A percentile compares a stretch with the other conserved stretches of the same genome.
These are phyloP conservation scores for Ogataea minuta DNA, from an alignment of 805 yeast genomes.

Conservation along the genomic window DNA sequence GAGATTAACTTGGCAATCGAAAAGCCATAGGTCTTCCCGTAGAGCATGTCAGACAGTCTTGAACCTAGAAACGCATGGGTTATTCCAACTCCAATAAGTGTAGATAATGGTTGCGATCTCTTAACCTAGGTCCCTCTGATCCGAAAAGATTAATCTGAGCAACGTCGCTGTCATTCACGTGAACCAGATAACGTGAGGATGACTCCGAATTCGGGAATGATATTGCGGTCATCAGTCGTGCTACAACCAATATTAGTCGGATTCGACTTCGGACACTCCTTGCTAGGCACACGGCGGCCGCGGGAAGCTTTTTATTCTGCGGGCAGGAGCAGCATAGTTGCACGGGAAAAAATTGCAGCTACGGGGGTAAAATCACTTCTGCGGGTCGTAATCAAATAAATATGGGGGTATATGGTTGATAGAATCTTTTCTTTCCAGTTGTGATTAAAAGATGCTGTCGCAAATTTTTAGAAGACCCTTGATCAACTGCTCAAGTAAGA, in stretches of 20 bases:
- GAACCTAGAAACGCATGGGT: no score
- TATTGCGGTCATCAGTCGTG: constrained; percentile 2
- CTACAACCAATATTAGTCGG: constrained; percentile 11
- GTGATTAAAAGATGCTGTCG: constrained; percentile 25
- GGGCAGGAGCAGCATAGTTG: background rate
- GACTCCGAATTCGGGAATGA: constrained; percentile 20
- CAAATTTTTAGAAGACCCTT: constrained; percentile 22
- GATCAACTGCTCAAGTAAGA: constrained; percentile 16
- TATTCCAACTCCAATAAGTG: no score
- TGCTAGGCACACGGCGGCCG: background rate
- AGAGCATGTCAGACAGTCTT: no score
- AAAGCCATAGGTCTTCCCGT: no score
- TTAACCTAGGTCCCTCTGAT: no score
- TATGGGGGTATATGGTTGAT: background rate
- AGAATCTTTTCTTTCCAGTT: background rate
- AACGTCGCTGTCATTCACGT: background rate
- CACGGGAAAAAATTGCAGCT: constrained; percentile 1
- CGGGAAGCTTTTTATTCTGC: no score
- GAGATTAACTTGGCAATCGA: no score
- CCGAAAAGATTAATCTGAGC: no score
- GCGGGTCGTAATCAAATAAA: background rate
- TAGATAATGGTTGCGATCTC: no score
- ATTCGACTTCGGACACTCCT: constrained; percentile 19
- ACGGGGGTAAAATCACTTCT: constrained; percentile 1
- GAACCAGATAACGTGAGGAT: background rate